These are phyloP conservation scores for Cladophialophora psammophila DNA, from an alignment of 2,329 filamentous ascomycete genomes.

Conservation along the genomic window DNA sequence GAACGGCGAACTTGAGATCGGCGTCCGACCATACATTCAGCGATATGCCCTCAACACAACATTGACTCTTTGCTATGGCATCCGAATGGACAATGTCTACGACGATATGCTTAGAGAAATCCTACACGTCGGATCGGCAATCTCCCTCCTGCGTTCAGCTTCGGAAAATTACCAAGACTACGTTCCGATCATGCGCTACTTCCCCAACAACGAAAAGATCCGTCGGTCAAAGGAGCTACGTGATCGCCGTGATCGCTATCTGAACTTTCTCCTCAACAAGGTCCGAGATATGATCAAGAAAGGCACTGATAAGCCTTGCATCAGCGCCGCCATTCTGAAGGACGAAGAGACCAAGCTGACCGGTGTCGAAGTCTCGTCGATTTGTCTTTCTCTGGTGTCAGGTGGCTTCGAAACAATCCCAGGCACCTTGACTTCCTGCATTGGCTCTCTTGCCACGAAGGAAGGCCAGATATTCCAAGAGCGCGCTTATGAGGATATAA, in stretches of 20 bases:
- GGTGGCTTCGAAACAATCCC: slow-evolving; percentile 80
- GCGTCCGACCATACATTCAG: slow-evolving; percentile 72
- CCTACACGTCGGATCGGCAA: slow-evolving; percentile 73
- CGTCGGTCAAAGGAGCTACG: slow-evolving; percentile 65
- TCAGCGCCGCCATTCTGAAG: slow-evolving; percentile 70
- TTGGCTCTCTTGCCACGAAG: slow-evolving; percentile 70
- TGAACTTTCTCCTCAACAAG: slow-evolving; percentile 62
- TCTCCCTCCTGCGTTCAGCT: slow-evolving; percentile 76
- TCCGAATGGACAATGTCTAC: slow-evolving; percentile 72
- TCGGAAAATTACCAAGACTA: slow-evolving; percentile 84
- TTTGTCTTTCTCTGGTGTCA: slow-evolving; percentile 77
- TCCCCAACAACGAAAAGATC: slow-evolving; percentile 62
- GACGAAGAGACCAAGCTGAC: slow-evolving; percentile 70
- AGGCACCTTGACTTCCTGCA: slow-evolving; percentile 74
- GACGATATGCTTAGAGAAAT: slow-evolving; percentile 74
- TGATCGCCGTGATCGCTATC: slow-evolving; percentile 68
- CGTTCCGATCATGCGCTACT: slow-evolving; percentile 71
- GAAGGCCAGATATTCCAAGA: slow-evolving; percentile 72
- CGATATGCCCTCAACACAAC: slow-evolving; percentile 75
- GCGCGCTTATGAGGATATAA: slow-evolving; percentile 71
- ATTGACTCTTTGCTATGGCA: slow-evolving; percentile 76
- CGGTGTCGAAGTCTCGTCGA: slow-evolving; percentile 73
- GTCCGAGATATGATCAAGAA: slow-evolving; percentile 64
- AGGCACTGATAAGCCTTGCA: slow-evolving; percentile 69
- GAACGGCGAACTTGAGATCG: slow-evolving; percentile 66